Evolutionary conservation across 2,329 filamentous ascomycete species (phyloP).

Genomic region (Hypoxylon sp.): DNA sequence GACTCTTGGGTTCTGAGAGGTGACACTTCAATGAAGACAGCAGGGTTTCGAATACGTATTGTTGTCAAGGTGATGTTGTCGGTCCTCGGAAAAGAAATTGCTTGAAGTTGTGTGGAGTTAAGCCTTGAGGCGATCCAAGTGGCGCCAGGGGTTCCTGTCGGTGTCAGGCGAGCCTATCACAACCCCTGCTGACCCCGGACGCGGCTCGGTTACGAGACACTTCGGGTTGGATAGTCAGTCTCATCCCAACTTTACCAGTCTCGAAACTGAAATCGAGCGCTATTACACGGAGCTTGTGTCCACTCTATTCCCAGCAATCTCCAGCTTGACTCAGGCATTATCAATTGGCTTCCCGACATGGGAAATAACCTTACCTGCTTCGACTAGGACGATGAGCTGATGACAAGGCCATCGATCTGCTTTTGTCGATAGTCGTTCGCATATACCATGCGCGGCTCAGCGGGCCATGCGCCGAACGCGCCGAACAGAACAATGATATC

Average conservation of each 20-base stretch:
- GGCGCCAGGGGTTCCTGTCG: conserved; percentile 36
- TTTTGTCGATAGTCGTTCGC: conserved; percentile 23
- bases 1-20: conserved; percentile 18
- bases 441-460: conserved; percentile 23
- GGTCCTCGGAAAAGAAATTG: conserved; percentile 13
- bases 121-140: conserved; percentile 39
- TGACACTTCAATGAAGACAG: conserved; percentile 5
- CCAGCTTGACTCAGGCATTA: conserved; percentile 27
- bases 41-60: conserved; percentile 9
- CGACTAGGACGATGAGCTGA: conserved; percentile 30
- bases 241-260: conserved; percentile 51
- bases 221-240: conserved; percentile 51
- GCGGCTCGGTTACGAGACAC: conserved; percentile 51
- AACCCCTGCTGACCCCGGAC: conserved; percentile 38
- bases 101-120: conserved; percentile 23
- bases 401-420: conserved; percentile 25
- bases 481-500: conserved; percentile 33
- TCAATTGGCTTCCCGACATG: conserved; percentile 24
- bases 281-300: conserved; percentile 34
- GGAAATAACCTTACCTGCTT: conserved; percentile 11
- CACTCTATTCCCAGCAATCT: conserved; percentile 22
- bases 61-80: conserved; percentile 10
- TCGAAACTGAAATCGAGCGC: conserved; percentile 45
- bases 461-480: conserved; percentile 35
- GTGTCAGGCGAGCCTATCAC: conserved; percentile 31